Percentiles rank a stretch among this genome's conserved stretches.
These are phyloP conservation scores for Sporothrix pseudoabietina DNA, from an alignment of 2,329 filamentous ascomycete species.

Conservation along the genomic window DNA sequence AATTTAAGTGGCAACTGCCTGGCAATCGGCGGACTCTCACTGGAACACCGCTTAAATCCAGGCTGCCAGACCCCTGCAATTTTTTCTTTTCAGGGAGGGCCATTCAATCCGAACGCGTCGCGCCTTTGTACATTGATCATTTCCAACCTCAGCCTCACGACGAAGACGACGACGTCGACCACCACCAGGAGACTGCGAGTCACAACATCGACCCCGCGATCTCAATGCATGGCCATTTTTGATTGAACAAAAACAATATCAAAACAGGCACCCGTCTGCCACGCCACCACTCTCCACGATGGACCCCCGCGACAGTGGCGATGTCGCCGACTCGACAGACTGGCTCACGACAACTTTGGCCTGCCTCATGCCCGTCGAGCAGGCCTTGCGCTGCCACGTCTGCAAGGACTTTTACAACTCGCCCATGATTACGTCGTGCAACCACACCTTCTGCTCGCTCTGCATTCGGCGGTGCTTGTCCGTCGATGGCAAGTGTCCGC, in stretches of 20 bases:
- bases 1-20: conserved; percentile 11
- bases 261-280: no score
- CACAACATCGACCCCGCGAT: neutral
- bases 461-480: conserved; percentile 88
- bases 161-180: neutral
- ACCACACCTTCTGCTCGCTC: conserved; percentile 93
- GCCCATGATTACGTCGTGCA: conserved; percentile 92
- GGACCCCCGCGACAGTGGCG: conserved; percentile 36
- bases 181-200: no score
- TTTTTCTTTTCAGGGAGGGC: conserved; percentile 20
- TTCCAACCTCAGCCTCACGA: neutral
- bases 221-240: neutral
- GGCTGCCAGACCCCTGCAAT: conserved; percentile 21
- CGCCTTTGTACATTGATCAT: neutral
- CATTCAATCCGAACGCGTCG: conserved; percentile 23
- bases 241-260: no score
- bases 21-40: neutral
- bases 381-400: conserved; percentile 87
- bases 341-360: conserved; percentile 74
- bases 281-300: conserved; percentile 8
- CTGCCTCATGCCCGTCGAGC: conserved; percentile 71
- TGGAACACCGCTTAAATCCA: neutral
- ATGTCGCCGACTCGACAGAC: conserved; percentile 77
- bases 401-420: conserved; percentile 98
- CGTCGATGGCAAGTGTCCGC: conserved; percentile 81